Base-by-base conservation (phyloP, 192 early-diverging fungal genomes). In the Gaertneriomyces semiglobifer region DNA sequence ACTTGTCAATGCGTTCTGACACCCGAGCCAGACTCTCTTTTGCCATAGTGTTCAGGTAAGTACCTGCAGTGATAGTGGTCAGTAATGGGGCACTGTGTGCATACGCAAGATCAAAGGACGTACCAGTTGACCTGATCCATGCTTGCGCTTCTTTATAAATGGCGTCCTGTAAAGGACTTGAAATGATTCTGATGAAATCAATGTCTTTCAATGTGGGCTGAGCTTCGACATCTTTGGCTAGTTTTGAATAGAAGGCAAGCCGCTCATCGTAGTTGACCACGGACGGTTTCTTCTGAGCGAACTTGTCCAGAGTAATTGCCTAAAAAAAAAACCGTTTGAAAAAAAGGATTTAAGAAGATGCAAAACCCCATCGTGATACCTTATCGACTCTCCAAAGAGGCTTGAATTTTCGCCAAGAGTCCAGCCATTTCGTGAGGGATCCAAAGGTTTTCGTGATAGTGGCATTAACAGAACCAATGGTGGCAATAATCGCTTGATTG, bases 331-430 rank as follows among this genome's bases (percentile, higher is more conserved):
- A n/a, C n/a, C 5, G 70, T 63, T 6, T 25, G 42, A 63, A 20
- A 12, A 57, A 57, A 4, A 16, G n/a, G 38, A 57, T 33, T 38
- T 14, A 57, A 4, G 5, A 8, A 57, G 12, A 20, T 2, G 25
- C 3, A 53, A 44, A 63, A n/a, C 6, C 9, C 51, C 10, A 14
- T 9, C 12, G 1, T 20, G 59, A 25, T 44, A 84, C 82, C 73
- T 86, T 86, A 65, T 86, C 84, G 11, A 86, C 84, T 65, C 83
- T 85, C 84, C 84, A 86, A 41, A 86, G 58, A 6, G 84, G 84
- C 43, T 78, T 64, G 45, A 85, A 86, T 66, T 86, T 86, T 53
- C 84, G 50, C 79, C 81, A 86, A 7, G 73, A 64, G 46, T 86
- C 84, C 40, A 86, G 58, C 74, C 76, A 86, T 44, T 69, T 79